Conservation (phyloP, 805 yeast genomes). For the Wickerhamiella parazyma region DNA sequence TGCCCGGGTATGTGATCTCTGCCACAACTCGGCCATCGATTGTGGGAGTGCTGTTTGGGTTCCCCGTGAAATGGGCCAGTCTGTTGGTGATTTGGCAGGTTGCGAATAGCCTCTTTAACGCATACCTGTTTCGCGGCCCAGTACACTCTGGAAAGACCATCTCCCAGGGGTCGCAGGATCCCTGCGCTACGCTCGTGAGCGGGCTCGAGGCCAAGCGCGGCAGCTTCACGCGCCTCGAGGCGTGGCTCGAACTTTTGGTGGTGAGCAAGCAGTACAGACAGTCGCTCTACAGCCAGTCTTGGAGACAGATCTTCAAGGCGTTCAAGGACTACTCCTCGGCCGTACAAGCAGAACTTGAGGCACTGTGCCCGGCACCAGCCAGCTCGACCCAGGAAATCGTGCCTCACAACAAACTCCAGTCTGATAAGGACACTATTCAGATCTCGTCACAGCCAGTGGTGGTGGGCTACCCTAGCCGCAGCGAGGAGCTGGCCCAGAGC, state of each 20-base stretch:
- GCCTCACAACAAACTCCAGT: slow-evolving; percentile 10
- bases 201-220: slow-evolving; percentile 22
- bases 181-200: slow-evolving; percentile 27
- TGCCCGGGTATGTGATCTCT: slow-evolving; percentile 3
- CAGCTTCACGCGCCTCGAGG: slow-evolving; percentile 23
- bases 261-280: neutral
- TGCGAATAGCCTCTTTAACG: slow-evolving; percentile 20
- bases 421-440: slow-evolving; percentile 18
- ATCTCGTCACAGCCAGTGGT: slow-evolving; percentile 13
- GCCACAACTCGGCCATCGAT: slow-evolving; percentile 6
- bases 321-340: neutral
- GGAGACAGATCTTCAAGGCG: slow-evolving; percentile 23
- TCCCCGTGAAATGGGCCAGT: slow-evolving; percentile 12
- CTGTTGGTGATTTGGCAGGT: slow-evolving; percentile 20
- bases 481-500: slow-evolving; percentile 5
- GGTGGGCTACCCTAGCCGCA: neutral
- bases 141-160: slow-evolving; percentile 21
- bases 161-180: slow-evolving; percentile 22
- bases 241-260: slow-evolving; percentile 28
- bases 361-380: neutral
- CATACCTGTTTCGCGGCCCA: slow-evolving; percentile 29
- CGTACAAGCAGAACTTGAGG: neutral
- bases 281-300: slow-evolving; percentile 10
- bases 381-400: neutral
- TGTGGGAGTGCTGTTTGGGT: neutral